These are phyloP conservation scores for Stephanodiscus triporus DNA, from an alignment of 108 stramenopile species.

Conservation along the genomic window DNA sequence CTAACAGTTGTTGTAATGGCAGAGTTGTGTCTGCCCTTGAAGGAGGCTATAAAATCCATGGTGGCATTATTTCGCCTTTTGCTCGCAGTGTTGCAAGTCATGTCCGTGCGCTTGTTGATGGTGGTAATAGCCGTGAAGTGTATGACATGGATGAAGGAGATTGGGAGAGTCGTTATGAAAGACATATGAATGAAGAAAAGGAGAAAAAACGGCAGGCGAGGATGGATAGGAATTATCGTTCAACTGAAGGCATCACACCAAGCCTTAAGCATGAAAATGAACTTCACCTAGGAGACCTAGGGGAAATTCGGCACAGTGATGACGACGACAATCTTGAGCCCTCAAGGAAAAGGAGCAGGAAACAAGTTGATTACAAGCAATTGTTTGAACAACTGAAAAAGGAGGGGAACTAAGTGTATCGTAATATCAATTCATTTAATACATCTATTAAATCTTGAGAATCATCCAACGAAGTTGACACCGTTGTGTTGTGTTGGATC, in stretches of 20 bases:
- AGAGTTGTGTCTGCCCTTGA: slow-evolving; percentile 94
- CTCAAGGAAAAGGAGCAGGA: slow-evolving; percentile 74
- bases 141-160: slow-evolving; percentile 75
- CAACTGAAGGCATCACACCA: slow-evolving; percentile 19
- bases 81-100: slow-evolving; percentile 88
- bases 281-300: slow-evolving; percentile 41
- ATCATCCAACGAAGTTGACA: no score
- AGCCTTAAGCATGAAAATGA: slow-evolving; percentile 42
- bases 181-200: slow-evolving; percentile 80
- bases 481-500: no score
- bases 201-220: slow-evolving; percentile 84
- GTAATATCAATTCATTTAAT: neutral
- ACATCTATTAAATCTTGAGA: no score
- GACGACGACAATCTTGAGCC: slow-evolving; percentile 51
- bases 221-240: slow-evolving; percentile 61
- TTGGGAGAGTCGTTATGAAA: slow-evolving; percentile 88
- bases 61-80: slow-evolving; percentile 89
- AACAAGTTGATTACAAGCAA: slow-evolving; percentile 84
- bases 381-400: slow-evolving; percentile 84
- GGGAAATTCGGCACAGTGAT: slow-evolving; percentile 23
- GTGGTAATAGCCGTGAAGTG: slow-evolving; percentile 77
- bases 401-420: slow-evolving; percentile 43
- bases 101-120: slow-evolving; percentile 84
- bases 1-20: slow-evolving; percentile 94
- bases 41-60: slow-evolving; percentile 97